These are phyloP conservation scores for Kluyveromyces lactis DNA, from an alignment of 805 yeast species.

Conservation along the genomic window DNA sequence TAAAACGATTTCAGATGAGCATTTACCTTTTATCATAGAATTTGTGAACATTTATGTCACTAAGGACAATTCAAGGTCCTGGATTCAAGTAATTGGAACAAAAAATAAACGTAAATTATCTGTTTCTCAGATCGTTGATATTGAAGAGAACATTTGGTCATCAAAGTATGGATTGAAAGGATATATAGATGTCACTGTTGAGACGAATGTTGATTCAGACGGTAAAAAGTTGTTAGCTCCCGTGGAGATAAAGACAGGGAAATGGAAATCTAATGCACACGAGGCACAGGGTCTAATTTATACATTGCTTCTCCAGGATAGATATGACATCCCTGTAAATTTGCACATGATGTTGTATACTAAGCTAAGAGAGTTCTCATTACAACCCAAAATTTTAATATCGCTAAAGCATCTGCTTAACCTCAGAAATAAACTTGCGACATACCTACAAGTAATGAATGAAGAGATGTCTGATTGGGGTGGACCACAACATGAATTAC, in stretches of 20 bases:
- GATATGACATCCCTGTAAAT: conserved; percentile 62
- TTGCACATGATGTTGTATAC: conserved; percentile 71
- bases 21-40: conserved; percentile 42
- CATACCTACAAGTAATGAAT: conserved; percentile 40
- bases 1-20: conserved; percentile 34
- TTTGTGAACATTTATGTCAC: conserved; percentile 45
- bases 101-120: conserved; percentile 36
- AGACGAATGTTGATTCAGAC: conserved; percentile 39
- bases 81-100: conserved; percentile 21
- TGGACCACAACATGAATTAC: conserved; percentile 33
- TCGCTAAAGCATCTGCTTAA: conserved; percentile 65
- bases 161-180: conserved; percentile 88
- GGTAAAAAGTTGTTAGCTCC: conserved; percentile 55
- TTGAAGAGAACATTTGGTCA: conserved; percentile 90
- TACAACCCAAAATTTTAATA: conserved; percentile 41
- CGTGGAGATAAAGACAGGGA: conserved; percentile 86
- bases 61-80: conserved; percentile 19
- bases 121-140: conserved; percentile 60
- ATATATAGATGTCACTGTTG: conserved; percentile 78
- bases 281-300: conserved; percentile 83
- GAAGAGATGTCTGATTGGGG: conserved; percentile 10
- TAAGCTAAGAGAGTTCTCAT: conserved; percentile 44
- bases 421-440: conserved; percentile 63
- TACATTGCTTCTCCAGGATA: conserved; percentile 66
- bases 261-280: conserved; percentile 52